Conservation (phyloP, 2,329 filamentous ascomycete species). For the Verticillium longisporum region DNA sequence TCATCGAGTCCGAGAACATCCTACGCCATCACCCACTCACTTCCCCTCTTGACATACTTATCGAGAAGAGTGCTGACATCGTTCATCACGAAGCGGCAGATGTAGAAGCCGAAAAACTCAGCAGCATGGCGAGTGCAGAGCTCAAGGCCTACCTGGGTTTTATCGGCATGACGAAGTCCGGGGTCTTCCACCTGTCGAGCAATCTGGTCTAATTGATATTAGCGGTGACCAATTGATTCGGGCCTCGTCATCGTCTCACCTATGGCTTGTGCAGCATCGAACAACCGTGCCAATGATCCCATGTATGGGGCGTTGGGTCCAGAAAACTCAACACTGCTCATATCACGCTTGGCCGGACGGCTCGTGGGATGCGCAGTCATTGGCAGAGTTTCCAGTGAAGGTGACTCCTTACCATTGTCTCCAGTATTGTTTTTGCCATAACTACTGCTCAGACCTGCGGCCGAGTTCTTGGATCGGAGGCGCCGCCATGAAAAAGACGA, state of each 20-base stretch:
- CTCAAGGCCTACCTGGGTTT: conserved; percentile 92
- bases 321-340: conserved; percentile 61
- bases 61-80: conserved; percentile 83
- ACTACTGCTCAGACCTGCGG: conserved; percentile 46
- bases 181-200: conserved; percentile 94
- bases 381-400: conserved; percentile 64
- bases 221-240: conserved; percentile 8
- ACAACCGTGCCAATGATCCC: conserved; percentile 80
- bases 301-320: conserved; percentile 90
- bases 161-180: conserved; percentile 82
- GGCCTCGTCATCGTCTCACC: conserved; percentile 50
- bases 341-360: conserved; percentile 65
- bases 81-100: conserved; percentile 87
- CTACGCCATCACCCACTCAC: conserved; percentile 71
- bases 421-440: conserved; percentile 38
- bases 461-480: conserved; percentile 82
- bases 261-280: conserved; percentile 86
- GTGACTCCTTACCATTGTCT: conserved; percentile 46
- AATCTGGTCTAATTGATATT: conserved; percentile 67
- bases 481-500: conserved; percentile 86
- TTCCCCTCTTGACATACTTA: conserved; percentile 94
- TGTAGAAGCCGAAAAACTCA: conserved; percentile 96
- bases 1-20: conserved; percentile 1
- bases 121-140: conserved; percentile 88
- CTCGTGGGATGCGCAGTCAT: conserved; percentile 64